A percentile compares a stretch with the other conserved stretches of the same genome.
These are phyloP conservation scores for Clavispora asparagi DNA, from an alignment of 805 yeast genomes.

Conservation along the genomic window DNA sequence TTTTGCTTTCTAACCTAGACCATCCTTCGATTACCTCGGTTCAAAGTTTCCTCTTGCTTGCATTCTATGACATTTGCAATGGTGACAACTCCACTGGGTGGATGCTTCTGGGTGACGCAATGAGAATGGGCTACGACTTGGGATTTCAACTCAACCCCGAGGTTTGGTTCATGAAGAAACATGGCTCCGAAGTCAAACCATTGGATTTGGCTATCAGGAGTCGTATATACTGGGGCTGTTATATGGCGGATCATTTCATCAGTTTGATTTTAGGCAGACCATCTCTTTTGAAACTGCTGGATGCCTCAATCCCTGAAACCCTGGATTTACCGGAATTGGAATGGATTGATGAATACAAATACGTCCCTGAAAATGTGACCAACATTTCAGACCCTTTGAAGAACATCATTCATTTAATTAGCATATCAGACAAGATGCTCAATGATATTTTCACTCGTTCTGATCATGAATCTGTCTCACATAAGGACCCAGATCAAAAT, in stretches of 20 bases:
- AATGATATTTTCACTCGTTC: slow-evolving; percentile 40
- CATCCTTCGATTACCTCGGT: slow-evolving; percentile 50
- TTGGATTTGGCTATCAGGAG: slow-evolving; percentile 53
- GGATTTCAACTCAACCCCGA: slow-evolving; percentile 61
- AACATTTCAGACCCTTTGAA: slow-evolving; percentile 42
- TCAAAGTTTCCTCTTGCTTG: slow-evolving; percentile 53
- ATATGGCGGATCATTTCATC: slow-evolving; percentile 59
- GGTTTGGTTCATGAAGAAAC: slow-evolving; percentile 48
- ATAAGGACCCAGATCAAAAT: slow-evolving; percentile 15
- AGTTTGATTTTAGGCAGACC: slow-evolving; percentile 58
- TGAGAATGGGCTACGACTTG: slow-evolving; percentile 60
- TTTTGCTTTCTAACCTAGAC: slow-evolving; percentile 37
- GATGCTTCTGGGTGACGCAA: slow-evolving; percentile 59
- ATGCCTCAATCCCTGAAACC: slow-evolving; percentile 57
- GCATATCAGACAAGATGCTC: slow-evolving; percentile 41
- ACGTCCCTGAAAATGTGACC: slow-evolving; percentile 21
- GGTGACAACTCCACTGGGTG: slow-evolving; percentile 57
- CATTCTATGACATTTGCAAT: slow-evolving; percentile 57
- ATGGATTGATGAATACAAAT: slow-evolving; percentile 58
- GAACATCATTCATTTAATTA: slow-evolving; percentile 37
- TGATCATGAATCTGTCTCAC: slow-evolving; percentile 18
- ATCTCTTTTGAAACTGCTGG: slow-evolving; percentile 47
- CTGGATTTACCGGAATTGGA: slow-evolving; percentile 56
- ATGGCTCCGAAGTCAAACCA: slow-evolving; percentile 34
- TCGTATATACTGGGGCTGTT: slow-evolving; percentile 64